Conservation (phyloP, 2,329 filamentous ascomycete genomes). For the Atkinsonella hypoxylon region DNA sequence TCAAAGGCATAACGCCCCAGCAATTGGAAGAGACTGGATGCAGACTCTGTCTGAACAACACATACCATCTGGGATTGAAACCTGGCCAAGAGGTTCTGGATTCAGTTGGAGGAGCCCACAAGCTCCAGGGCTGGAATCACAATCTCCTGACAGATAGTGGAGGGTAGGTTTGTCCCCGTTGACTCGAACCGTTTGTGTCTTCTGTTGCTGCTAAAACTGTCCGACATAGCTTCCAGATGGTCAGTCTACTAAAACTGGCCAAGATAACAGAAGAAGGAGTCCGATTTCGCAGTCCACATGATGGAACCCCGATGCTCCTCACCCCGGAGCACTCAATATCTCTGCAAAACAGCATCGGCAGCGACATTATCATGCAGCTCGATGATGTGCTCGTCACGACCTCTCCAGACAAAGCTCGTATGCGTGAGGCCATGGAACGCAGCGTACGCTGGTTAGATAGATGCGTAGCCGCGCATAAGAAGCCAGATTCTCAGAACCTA, state of each 20-base stretch:
- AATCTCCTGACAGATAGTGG: constrained; percentile 83
- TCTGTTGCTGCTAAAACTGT: too few relatives aligned
- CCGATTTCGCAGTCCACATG: constrained; percentile 89
- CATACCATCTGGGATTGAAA: constrained; percentile 90
- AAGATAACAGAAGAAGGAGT: constrained; percentile 94
- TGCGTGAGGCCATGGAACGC: constrained; percentile 89
- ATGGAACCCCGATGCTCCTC: constrained; percentile 89
- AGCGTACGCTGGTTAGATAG: constrained; percentile 93
- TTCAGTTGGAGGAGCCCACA: constrained; percentile 82
- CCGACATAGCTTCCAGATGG: constrained; percentile 84
- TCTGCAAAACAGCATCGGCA: constrained; percentile 92
- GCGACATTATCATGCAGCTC: constrained; percentile 98
- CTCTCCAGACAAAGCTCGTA: constrained; percentile 75
- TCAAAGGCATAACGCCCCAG: constrained; percentile 87
- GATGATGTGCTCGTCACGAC: constrained; percentile 97
- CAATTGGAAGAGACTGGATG: constrained; percentile 86
- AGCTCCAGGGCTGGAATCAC: constrained; percentile 85
- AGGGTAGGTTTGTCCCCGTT: constrained; percentile 34
- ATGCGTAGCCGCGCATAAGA: constrained; percentile 80
- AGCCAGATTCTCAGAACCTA: constrained; percentile 74
- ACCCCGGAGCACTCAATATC: constrained; percentile 96
- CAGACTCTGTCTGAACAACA: constrained; percentile 90
- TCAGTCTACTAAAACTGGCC: constrained; percentile 84
- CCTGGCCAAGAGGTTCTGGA: constrained; percentile 85
- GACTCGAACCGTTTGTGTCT: too few relatives aligned